Evolutionary conservation across 139 green algal species (phyloP), one percentile per base, ranked within the genome.

Genomic region (Mesotaenium endlicherianum): DNA sequence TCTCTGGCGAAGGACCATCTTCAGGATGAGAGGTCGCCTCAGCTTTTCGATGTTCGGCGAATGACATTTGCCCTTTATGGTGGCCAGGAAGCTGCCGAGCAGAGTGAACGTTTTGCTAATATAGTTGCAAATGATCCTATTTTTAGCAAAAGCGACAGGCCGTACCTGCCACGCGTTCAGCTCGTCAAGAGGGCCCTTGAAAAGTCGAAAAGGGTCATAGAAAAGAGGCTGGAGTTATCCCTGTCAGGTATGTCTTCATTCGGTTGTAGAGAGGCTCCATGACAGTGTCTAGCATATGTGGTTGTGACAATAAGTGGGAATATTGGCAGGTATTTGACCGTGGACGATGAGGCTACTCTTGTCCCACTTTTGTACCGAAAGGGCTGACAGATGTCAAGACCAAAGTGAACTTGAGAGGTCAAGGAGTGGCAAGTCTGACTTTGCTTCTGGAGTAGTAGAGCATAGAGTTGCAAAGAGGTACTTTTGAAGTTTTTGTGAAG

Each of bases 241-340:
- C 64, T 75, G 64, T 26, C 14, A 75, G 64, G 64, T 75, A 75
- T 34, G 53, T 64, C 26, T 64, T 34, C 20, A 64, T 26, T 64
- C 26, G 20, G 20, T 64, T 64, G 53, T 26, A 20, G 26, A 20
- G 26, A 26, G 53, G 26, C 26, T 64, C 20, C 26, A 34, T 34
- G 20, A 20, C 20, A 64, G 26, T 34, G 20, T 34, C 53, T 64
- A 64, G 26, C 20, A 64, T 64, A 64, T 26, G 26, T 34, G 26
- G 26, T 34, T 64, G 26, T 26, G 26, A 64, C 20, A 64, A 64
- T 64, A 64, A 20, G 20, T 34, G 26, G 26, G 26, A 64, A 64
- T 64, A 64, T 26, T 64, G 26, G 26, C 20, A 64, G 26, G 26
- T 64, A 64, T 64, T 34, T 26, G 26, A 64, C 53, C 20, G 53